Conservation (phyloP, 768 basidiomycete species). For the Rhodocollybia butyracea region DNA sequence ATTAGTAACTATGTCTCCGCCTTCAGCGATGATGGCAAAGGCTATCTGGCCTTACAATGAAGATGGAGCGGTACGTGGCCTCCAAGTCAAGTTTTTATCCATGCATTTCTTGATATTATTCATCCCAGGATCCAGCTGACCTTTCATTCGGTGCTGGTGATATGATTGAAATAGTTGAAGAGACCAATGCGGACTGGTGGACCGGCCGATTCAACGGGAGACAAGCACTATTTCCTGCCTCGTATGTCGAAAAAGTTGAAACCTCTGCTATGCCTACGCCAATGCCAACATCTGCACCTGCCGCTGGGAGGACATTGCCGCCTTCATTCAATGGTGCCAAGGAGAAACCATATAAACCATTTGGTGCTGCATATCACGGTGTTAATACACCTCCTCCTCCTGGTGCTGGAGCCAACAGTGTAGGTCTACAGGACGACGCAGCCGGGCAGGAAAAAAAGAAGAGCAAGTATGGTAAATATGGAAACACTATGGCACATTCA, state of each 20-base stretch:
- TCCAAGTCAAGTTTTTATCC: conserved; percentile 12
- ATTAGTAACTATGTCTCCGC: conserved; percentile 19
- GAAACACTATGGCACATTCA: conserved; percentile 37
- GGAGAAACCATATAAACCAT: conserved; percentile 13
- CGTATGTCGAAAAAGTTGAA: conserved; percentile 58
- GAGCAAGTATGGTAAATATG: conserved; percentile 39
- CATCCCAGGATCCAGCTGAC: conserved; percentile 61
- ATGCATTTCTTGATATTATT: neutral
- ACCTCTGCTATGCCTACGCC: conserved; percentile 23
- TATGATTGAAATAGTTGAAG: conserved; percentile 65
- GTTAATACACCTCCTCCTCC: conserved; percentile 14
- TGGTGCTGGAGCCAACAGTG: conserved; percentile 13
- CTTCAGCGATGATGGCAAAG: conserved; percentile 31
- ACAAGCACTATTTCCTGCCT: conserved; percentile 74
- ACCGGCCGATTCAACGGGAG: conserved; percentile 59
- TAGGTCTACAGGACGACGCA: conserved; percentile 23
- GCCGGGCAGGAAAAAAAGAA: conserved; percentile 33
- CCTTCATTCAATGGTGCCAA: conserved; percentile 9
- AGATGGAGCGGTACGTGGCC: conserved; percentile 46
- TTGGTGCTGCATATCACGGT: conserved; percentile 14
- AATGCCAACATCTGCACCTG: conserved; percentile 7
- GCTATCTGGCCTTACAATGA: conserved; percentile 70
- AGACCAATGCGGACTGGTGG: conserved; percentile 88
- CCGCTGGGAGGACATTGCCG: conserved; percentile 6
- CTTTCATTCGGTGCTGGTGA: conserved; percentile 73